Evolutionary conservation across 306 rosid species (phyloP).

Genomic region (Hippophae rhamnoides): DNA sequence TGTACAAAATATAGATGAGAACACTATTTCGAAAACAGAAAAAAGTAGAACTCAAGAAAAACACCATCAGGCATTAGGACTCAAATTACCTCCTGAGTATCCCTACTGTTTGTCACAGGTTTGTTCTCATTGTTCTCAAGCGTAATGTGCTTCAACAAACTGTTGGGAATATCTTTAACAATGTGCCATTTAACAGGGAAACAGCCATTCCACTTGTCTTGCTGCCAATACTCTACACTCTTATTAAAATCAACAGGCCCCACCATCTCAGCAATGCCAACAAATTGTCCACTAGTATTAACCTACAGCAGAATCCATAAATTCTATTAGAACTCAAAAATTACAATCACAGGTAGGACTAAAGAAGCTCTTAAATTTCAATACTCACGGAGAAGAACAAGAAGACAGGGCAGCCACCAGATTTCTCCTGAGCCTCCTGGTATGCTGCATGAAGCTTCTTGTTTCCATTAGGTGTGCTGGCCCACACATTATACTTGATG

Average conservation of each 20-base stretch:
- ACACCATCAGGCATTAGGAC: too few relatives aligned
- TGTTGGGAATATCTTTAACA: slow-evolving; percentile 11
- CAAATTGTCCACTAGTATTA: slow-evolving; percentile 8
- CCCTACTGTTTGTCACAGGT: slow-evolving; percentile 14
- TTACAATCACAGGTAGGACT: neutral
- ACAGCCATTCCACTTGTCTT: slow-evolving; percentile 9
- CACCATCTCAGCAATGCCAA: slow-evolving; percentile 13
- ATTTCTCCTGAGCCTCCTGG: slow-evolving; percentile 1
- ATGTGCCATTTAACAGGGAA: slow-evolving; percentile 11
- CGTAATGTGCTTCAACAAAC: slow-evolving; percentile 3
- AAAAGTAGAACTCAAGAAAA: neutral
- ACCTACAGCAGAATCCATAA: neutral
- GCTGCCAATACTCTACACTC: slow-evolving; percentile 12
- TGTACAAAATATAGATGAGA: slow-evolving; percentile 16
- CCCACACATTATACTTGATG: slow-evolving; percentile 12
- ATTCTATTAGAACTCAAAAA: neutral
- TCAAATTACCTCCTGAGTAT: slow-evolving; percentile 9
- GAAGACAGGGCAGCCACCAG: neutral
- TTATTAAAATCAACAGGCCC: slow-evolving; percentile 10
- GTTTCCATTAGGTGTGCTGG: slow-evolving; percentile 10
- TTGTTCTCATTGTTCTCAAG: slow-evolving; percentile 4
- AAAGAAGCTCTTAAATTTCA: too few relatives aligned
- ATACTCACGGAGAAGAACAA: slow-evolving; percentile 5
- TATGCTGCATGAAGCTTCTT: slow-evolving; percentile 10
- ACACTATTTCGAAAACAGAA: slow-evolving; percentile 4